phyloP scores from a whole-genome alignment of 352 stramenopile species.

The Pythium monospermum region DNA sequence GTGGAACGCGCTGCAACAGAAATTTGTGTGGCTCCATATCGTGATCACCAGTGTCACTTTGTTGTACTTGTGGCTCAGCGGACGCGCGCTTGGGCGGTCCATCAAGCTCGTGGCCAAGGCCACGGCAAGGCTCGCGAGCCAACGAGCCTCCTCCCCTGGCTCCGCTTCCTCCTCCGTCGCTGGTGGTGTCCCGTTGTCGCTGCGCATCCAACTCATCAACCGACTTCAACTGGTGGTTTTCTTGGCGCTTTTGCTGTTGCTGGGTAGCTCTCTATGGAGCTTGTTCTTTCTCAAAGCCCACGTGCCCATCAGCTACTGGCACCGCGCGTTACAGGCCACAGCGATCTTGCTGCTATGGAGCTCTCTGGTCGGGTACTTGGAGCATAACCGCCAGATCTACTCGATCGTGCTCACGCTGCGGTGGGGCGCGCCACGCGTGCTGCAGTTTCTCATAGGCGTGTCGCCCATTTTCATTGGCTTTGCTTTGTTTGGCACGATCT shows the following conservation, averaged over 20 bases:
- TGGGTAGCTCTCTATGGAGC: constrained; percentile 66
- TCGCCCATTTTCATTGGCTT: constrained; percentile 87
- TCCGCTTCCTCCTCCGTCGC: too few relatives aligned
- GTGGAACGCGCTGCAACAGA: constrained; percentile 47
- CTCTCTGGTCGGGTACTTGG: constrained; percentile 78
- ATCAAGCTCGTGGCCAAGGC: constrained; percentile 21
- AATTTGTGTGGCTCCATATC: constrained; percentile 77
- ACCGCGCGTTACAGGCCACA: constrained; percentile 65
- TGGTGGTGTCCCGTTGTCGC: constrained; percentile 29
- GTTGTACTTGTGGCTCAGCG: constrained; percentile 63
- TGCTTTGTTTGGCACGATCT: constrained; percentile 85
- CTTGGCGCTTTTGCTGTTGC: constrained; percentile 40
- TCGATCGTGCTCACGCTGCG: constrained; percentile 89
- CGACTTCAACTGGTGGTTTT: constrained; percentile 62
- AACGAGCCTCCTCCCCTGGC: constrained; percentile 21
- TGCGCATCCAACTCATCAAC: constrained; percentile 71
- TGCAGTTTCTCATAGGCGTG: constrained; percentile 86
- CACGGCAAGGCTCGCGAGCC: background rate
- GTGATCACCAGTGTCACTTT: constrained; percentile 38
- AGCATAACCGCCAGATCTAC: constrained; percentile 86
- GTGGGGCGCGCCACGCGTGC: constrained; percentile 69
- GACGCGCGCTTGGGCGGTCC: constrained; percentile 48
- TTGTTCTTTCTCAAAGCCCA: constrained; percentile 66
- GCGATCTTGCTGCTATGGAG: constrained; percentile 80
- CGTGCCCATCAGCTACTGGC: constrained; percentile 66